Evolutionary conservation across 345 rosid species (phyloP).

Genomic region (Excoecaria agallocha): DNA sequence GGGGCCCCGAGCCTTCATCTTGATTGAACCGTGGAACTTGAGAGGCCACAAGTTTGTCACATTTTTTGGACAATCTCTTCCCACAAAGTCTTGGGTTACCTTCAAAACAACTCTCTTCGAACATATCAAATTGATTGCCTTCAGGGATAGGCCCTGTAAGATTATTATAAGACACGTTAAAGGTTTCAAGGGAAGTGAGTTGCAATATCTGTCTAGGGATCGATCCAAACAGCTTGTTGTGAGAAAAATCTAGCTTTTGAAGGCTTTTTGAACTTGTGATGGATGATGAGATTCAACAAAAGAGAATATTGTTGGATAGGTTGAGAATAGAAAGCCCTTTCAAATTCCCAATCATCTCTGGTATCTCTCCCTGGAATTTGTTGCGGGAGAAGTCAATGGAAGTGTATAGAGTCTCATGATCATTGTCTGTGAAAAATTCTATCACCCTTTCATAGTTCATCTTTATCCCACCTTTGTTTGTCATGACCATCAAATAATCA

Average conservation of each 20-base stretch:
- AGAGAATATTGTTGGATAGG: not conserved
- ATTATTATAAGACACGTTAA: not conserved
- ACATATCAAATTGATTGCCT: not conserved
- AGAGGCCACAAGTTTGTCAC: too few species aligned
- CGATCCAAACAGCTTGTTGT: not conserved
- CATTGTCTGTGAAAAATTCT: not conserved
- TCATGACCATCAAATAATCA: not conserved
- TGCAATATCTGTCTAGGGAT: not conserved
- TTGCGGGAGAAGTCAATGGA: constrained; percentile 5
- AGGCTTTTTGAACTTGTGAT: not conserved
- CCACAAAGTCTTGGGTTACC: not conserved
- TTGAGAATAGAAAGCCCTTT: not conserved
- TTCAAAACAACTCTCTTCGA: not conserved
- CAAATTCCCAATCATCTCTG: not conserved
- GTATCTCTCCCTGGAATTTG: not conserved
- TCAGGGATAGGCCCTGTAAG: not conserved
- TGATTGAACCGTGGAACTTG: not conserved
- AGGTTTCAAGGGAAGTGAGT: not conserved
- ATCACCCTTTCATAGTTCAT: not conserved
- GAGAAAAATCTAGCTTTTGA: not conserved
- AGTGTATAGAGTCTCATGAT: not conserved
- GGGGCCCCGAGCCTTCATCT: not conserved
- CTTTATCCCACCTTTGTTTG: not conserved
- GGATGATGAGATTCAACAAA: not conserved
- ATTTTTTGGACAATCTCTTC: too few species aligned